A percentile compares a stretch with the other conserved stretches of the same genome.
Conservation (phyloP, 768 basidiomycete species). For the Pulveroboletus sp. region DNA sequence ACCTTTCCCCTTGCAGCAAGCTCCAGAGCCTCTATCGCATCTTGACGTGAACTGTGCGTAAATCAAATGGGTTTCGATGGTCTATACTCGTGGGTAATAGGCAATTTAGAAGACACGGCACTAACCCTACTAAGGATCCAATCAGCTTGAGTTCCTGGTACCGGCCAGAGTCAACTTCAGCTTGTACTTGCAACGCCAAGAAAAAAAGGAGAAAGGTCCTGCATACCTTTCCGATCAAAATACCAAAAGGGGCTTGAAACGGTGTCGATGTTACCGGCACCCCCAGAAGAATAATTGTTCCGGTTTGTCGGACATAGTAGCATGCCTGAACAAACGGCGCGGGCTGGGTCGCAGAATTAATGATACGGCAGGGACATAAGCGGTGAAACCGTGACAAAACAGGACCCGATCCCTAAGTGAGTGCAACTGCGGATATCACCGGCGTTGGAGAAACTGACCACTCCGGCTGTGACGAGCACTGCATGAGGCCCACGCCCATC, state of each 20-base stretch:
- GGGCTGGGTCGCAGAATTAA: constrained; percentile 7
- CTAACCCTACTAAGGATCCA: constrained; percentile 20
- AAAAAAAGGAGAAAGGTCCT: neutral
- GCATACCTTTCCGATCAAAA: constrained; percentile 28
- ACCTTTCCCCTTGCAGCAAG: constrained; percentile 42
- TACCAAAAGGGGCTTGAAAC: constrained; percentile 28
- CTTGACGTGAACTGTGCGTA: constrained; percentile 32
- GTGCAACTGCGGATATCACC: neutral
- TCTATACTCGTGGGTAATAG: neutral
- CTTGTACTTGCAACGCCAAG: neutral
- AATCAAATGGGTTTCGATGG: neutral
- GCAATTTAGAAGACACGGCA: no score
- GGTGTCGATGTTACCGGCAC: constrained; percentile 28
- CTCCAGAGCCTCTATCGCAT: constrained; percentile 43
- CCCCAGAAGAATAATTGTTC: constrained; percentile 40
- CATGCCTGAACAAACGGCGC: constrained; percentile 41
- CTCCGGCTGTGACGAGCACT: constrained; percentile 21
- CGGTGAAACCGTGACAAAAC: neutral
- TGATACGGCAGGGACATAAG: neutral
- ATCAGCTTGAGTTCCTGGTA: constrained; percentile 23
- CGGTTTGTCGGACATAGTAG: constrained; percentile 40
- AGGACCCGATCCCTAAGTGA: neutral
- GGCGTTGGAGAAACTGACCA: constrained; percentile 6
- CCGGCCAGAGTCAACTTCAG: neutral
- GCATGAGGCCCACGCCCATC: constrained; percentile 45